A percentile compares a stretch with the other conserved stretches of the same genome.
These are phyloP conservation scores for Typha latifolia DNA, from an alignment of 176 grass and related monocot species.

Conservation along the genomic window DNA sequence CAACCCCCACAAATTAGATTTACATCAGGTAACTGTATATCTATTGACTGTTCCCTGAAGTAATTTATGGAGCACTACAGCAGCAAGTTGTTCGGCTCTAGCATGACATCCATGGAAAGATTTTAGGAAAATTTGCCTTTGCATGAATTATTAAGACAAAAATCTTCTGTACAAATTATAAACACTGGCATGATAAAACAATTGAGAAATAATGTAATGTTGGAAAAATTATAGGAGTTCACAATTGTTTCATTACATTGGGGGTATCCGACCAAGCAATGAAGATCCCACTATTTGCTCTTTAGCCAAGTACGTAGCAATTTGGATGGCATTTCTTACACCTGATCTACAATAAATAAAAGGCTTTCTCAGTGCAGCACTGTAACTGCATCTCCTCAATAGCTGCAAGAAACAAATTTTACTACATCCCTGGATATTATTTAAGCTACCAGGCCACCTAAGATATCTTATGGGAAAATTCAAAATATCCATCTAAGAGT, in stretches of 20 bases:
- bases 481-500: constrained; percentile 18
- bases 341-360: constrained; percentile 76
- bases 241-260: constrained; percentile 53
- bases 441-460: neutral
- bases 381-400: neutral
- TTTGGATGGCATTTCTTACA: constrained; percentile 82
- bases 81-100: too few species aligned
- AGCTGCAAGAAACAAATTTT: neutral
- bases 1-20: too few species aligned
- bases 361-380: constrained; percentile 16
- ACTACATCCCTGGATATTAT: neutral
- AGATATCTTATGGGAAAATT: neutral
- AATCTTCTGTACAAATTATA: too few species aligned
- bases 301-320: constrained; percentile 59
- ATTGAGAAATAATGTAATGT: neutral
- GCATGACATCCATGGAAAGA: too few species aligned
- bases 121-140: neutral
- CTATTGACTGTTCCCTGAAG: too few species aligned
- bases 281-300: constrained; percentile 59
- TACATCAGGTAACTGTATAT: too few species aligned
- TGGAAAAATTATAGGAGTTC: neutral
- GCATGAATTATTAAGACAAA: neutral
- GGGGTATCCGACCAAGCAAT: constrained; percentile 90
- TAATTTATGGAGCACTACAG: too few species aligned
- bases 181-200: too few species aligned